These are phyloP conservation scores for Rutstroemia sp. DNA, from an alignment of 2,329 filamentous ascomycete species.

Conservation along the genomic window DNA sequence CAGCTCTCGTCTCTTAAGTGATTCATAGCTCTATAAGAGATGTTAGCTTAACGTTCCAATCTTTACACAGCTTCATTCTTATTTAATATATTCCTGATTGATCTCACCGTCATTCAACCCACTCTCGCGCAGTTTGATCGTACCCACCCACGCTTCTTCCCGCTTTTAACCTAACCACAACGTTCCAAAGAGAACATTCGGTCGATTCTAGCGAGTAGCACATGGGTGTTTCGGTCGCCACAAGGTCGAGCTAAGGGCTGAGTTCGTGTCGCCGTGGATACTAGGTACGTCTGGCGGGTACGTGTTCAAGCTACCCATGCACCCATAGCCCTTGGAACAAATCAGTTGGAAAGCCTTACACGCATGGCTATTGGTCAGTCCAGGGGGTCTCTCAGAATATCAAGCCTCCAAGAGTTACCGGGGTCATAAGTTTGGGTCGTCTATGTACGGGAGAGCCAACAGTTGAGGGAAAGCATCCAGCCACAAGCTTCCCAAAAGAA, in stretches of 20 bases:
- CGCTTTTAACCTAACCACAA: conserved; percentile 5
- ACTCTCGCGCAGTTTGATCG: conserved; percentile 6
- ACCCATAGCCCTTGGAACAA: background rate
- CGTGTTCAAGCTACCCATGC: background rate
- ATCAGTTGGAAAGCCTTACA: background rate
- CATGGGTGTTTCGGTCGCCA: conserved; percentile 19
- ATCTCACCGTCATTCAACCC: background rate
- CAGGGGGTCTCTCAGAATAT: conserved; percentile 1
- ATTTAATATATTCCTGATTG: too few relatives aligned
- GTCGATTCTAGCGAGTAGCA: conserved; percentile 19
- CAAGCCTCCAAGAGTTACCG: background rate
- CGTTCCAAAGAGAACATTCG: conserved; percentile 9
- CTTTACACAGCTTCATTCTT: background rate
- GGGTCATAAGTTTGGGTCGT: conserved; percentile 7
- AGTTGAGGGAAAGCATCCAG: background rate
- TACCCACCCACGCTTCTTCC: conserved; percentile 2
- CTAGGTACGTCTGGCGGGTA: conserved; percentile 3
- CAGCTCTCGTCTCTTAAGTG: background rate
- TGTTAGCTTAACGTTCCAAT: background rate
- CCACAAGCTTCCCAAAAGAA: conserved; percentile 5
- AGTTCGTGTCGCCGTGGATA: conserved; percentile 19
- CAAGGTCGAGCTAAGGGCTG: conserved; percentile 6
- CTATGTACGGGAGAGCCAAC: background rate
- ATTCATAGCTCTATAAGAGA: background rate
- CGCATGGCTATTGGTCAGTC: background rate